phyloP scores from a whole-genome alignment of 257 asterid genomes.

The Pogostemon cablin region DNA sequence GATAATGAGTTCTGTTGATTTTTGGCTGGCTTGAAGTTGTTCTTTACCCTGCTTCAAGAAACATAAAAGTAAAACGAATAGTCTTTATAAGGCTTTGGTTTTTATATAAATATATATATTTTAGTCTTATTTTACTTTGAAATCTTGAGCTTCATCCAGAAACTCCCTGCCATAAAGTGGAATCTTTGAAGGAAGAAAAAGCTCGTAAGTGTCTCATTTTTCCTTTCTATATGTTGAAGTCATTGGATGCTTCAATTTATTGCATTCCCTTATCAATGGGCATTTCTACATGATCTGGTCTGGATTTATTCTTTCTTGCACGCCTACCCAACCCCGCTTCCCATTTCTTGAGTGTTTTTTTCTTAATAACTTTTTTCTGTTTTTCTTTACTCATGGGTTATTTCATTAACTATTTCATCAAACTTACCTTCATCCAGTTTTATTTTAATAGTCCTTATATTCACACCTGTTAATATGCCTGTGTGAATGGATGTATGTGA shows the following conservation, averaged over 20 bases:
- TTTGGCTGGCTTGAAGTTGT: constrained; percentile 52
- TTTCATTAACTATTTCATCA: not conserved
- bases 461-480: too few species aligned
- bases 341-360: not conserved
- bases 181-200: constrained; percentile 39
- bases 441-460: too few species aligned
- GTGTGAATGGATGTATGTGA: too few species aligned
- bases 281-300: not conserved
- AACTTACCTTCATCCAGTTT: not conserved
- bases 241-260: too few species aligned
- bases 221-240: too few species aligned
- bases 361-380: not conserved
- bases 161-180: constrained; percentile 63
- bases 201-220: constrained; percentile 36
- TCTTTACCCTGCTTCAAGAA: constrained; percentile 79
- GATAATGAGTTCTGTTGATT: constrained; percentile 23
- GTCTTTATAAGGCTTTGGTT: not conserved
- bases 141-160: constrained; percentile 47
- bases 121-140: not conserved
- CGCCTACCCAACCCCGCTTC: not conserved
- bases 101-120: constrained; percentile 10
- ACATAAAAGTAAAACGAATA: constrained; percentile 66
- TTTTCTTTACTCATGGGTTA: not conserved
- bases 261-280: not conserved
- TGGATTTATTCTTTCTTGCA: not conserved